These are phyloP conservation scores for Rhodotorula sphaerocarpa DNA, from an alignment of 768 basidiomycete species.

Conservation along the genomic window DNA sequence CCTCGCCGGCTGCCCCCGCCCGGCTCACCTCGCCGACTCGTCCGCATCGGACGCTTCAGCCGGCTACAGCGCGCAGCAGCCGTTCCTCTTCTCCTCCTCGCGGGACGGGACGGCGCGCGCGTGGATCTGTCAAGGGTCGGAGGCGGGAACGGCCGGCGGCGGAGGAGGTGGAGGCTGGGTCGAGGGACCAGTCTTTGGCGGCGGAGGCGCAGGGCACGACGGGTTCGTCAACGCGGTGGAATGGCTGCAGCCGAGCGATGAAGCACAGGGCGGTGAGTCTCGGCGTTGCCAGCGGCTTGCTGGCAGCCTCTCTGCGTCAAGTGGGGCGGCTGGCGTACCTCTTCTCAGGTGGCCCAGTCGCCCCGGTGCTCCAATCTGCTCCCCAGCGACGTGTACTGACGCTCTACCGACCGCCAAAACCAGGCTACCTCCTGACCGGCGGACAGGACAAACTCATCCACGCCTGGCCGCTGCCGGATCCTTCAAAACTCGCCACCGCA, in stretches of 20 bases:
- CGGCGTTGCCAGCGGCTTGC: no score
- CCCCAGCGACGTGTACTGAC: not conserved
- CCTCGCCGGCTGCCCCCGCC: constrained; percentile 1
- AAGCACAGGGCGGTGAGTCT: constrained; percentile 9
- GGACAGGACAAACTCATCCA: constrained; percentile 85
- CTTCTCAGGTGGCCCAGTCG: not conserved
- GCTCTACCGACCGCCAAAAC: not conserved
- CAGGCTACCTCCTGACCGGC: constrained; percentile 78
- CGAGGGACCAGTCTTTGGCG: constrained; percentile 9
- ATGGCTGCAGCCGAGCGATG: constrained; percentile 5
- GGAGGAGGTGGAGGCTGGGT: constrained; percentile 16
- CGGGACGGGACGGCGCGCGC: not conserved
- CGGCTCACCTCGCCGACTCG: not conserved
- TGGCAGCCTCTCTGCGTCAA: no score
- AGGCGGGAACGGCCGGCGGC: not conserved
- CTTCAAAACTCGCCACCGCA: constrained; percentile 49
- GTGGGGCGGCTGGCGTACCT: not conserved
- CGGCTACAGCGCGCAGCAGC: not conserved
- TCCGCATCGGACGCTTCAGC: not conserved
- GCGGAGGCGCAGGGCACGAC: not conserved
- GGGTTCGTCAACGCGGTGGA: constrained; percentile 35
- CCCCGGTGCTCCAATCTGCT: not conserved
- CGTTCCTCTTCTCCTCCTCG: constrained; percentile 17
- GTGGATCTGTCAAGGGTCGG: not conserved
- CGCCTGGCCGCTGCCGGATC: constrained; percentile 49